Evolutionary conservation across 257 asterid genomes (phyloP).

Genomic region (Pogostemon cablin): DNA sequence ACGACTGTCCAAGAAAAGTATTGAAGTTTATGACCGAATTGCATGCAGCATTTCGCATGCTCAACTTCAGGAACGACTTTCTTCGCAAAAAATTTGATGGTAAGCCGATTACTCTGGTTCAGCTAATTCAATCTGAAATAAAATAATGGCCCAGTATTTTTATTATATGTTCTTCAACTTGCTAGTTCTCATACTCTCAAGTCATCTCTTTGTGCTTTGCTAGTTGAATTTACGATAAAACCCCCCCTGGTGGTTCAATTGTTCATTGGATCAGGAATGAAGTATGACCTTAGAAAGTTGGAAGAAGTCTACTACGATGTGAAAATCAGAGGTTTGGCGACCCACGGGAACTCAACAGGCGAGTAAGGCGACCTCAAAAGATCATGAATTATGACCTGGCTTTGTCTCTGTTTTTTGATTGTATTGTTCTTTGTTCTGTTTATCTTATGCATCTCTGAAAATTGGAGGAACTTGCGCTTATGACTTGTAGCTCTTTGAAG

Average conservation of each 20-base stretch:
- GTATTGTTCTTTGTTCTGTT: background rate
- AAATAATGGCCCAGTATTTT: background rate
- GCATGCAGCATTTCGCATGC: conserved; percentile 96
- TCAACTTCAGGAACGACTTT: conserved; percentile 94
- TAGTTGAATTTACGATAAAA: conserved; percentile 17
- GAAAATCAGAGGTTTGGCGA: conserved; percentile 81
- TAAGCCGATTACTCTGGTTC: conserved; percentile 35
- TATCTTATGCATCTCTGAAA: background rate
- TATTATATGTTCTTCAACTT: background rate
- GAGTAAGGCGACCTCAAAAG: conserved; percentile 42
- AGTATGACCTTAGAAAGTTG: conserved; percentile 85
- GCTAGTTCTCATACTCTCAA: background rate
- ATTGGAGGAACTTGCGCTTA: background rate
- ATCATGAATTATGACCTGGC: conserved; percentile 28
- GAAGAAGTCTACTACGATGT: conserved; percentile 94
- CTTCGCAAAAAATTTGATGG: conserved; percentile 97
- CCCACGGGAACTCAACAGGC: conserved; percentile 38
- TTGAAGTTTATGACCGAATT: conserved; percentile 86
- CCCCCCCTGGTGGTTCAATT: background rate
- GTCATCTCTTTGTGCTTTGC: background rate
- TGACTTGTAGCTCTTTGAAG: too few species aligned
- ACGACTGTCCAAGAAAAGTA: conserved; percentile 87
- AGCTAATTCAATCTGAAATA: background rate
- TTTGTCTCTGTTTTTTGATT: background rate
- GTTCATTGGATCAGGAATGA: conserved; percentile 69